Base-by-base conservation (phyloP, 2,329 filamentous ascomycete genomes). In the Cercospora sesami region DNA sequence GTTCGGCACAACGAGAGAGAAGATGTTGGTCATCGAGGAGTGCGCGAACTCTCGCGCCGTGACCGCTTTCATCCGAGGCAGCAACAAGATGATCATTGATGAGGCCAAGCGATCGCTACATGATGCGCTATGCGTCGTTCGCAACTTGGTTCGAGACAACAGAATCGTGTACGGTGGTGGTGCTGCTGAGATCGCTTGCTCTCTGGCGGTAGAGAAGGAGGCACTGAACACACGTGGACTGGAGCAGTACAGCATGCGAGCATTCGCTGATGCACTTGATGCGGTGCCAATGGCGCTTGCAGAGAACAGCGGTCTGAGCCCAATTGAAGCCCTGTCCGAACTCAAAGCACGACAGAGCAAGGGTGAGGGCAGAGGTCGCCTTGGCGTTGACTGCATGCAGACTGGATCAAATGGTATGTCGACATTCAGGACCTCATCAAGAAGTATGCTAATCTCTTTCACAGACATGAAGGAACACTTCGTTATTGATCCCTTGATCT, bases 51-150 rank as follows among this genome's bases (percentile, higher is more conserved):
- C 93, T 67, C 87, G 95, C 76, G 95, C 95, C 55, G 96, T 99
- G 69, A 99, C 95, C 2, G 89, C 96, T 65, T 99, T 99, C 80
- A 92, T 99, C 69, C 87, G 95, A 77, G 95, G 95, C 77, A 96
- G 93, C 86, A 99, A 99, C 87, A 99, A 98, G 86, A 99, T 99
- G 95, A 97, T 99, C 80, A 98, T 99, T 79, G 96, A 99, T 78
- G 96, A 99, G 82, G 96, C 96, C 64, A 97, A 97, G 85, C 90
- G 96, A 76, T 98, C 95, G 60, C 86, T 99, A 68, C 96, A 99
- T 80, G 95, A 99, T 81, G 95, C 95, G 67, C 89, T 99, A 61
- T 99, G 96, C 79, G 95, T 99, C 60, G 95, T 99, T 63, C 91
- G 96, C 76, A 99, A 99, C 83, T 85, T 99, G 57, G 95, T 99